A percentile compares a stretch with the other conserved stretches of the same genome.
Conservation (phyloP, 352 stramenopile species). For the Pythium pyrilobum region DNA sequence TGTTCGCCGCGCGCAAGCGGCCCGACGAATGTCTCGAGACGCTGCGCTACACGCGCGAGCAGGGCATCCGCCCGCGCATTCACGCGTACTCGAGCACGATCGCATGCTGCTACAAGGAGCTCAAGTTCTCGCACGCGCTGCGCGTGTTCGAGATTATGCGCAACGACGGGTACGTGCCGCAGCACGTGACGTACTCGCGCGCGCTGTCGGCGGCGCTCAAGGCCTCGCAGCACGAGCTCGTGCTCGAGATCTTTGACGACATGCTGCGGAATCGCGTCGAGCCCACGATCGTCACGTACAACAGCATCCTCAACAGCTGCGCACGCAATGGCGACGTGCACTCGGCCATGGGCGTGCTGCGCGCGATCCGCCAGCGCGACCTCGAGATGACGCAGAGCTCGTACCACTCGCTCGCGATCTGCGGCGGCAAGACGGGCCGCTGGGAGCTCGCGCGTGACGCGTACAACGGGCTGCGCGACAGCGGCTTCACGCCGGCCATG, state of each 20-base stretch:
- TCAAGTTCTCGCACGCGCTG: constrained; percentile 62
- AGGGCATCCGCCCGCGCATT: constrained; percentile 72
- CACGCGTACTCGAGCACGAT: constrained; percentile 79
- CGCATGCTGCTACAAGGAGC: constrained; percentile 70
- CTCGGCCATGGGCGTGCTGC: constrained; percentile 60
- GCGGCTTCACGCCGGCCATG: constrained; percentile 49
- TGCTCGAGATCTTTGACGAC: constrained; percentile 87
- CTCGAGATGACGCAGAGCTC: constrained; percentile 71
- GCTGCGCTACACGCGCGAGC: constrained; percentile 56
- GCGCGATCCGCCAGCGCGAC: constrained; percentile 48
- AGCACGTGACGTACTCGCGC: constrained; percentile 79
- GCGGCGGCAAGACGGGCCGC: constrained; percentile 65
- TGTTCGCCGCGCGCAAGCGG: constrained; percentile 38
- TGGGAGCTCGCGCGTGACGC: constrained; percentile 64
- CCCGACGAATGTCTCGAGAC: constrained; percentile 55
- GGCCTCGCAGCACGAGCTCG: constrained; percentile 66
- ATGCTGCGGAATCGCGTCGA: constrained; percentile 74
- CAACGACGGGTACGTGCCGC: constrained; percentile 77
- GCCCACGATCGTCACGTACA: constrained; percentile 76
- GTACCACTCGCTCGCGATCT: constrained; percentile 79
- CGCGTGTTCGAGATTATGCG: constrained; percentile 85
- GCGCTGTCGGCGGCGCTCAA: constrained; percentile 80
- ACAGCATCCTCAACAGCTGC: constrained; percentile 84
- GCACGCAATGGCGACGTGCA: constrained; percentile 64
- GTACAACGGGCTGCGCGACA: constrained; percentile 40